These are phyloP conservation scores for Geoglossum glabrum DNA, from an alignment of 495 filamentous ascomycete species.

Conservation along the genomic window DNA sequence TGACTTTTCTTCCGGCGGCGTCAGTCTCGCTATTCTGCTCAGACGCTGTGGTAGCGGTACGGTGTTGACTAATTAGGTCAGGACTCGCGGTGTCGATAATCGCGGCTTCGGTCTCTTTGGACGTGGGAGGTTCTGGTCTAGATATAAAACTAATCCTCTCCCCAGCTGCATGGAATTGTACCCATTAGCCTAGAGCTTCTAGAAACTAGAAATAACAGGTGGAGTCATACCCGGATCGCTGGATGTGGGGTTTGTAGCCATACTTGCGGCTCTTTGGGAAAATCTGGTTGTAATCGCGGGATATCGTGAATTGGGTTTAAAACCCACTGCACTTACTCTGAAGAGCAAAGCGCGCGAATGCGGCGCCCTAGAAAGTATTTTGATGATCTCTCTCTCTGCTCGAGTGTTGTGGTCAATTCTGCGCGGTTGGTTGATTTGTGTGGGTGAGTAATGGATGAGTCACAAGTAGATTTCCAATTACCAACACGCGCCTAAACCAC, in stretches of 20 bases:
- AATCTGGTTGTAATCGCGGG: background rate
- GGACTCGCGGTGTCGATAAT: constrained; percentile 13
- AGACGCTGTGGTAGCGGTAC: constrained; percentile 14
- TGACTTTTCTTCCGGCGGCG: constrained; percentile 16
- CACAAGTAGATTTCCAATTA: too few relatives aligned
- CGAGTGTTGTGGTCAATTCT: background rate
- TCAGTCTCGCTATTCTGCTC: constrained; percentile 14
- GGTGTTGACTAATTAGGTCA: constrained; percentile 18
- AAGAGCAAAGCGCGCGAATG: background rate
- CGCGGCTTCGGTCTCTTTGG: constrained; percentile 11
- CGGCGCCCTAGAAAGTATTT: background rate
- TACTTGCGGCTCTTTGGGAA: background rate
- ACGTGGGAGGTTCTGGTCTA: constrained; percentile 8
- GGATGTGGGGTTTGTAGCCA: constrained; percentile 1
- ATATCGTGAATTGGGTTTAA: background rate
- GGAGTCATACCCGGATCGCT: constrained; percentile 1
- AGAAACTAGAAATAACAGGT: background rate
- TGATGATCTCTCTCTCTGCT: background rate
- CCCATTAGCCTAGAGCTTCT: background rate
- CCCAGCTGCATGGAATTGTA: constrained; percentile 5
- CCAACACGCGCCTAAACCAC: too few relatives aligned
- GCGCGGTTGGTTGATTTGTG: background rate
- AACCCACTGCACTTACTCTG: background rate
- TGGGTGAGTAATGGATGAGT: too few relatives aligned
- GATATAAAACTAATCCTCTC: constrained; percentile 14